Percentiles rank a stretch among this genome's conserved stretches.
These are phyloP conservation scores for Musa balbisiana DNA, from an alignment of 202 grass and related monocot species.

Conservation along the genomic window DNA sequence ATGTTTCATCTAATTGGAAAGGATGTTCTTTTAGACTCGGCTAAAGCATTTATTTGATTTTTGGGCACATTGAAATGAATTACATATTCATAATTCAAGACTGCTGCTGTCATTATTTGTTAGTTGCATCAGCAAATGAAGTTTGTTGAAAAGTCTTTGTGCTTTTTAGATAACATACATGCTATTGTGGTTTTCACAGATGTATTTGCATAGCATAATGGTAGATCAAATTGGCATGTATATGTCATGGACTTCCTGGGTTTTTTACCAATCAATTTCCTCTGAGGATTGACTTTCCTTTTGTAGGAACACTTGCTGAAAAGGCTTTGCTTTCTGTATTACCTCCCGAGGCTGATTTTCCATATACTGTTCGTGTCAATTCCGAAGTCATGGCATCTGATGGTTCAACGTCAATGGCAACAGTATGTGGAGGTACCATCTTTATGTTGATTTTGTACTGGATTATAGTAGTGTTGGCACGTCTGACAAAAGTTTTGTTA, in stretches of 20 bases:
- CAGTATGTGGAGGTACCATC: conserved; percentile 83
- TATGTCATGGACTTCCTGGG: neutral
- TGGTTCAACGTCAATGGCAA: conserved; percentile 98
- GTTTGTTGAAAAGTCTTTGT: too few relatives aligned
- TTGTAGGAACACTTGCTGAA: conserved; percentile 83
- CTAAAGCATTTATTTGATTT: too few relatives aligned
- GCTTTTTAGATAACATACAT: too few relatives aligned
- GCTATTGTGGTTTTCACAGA: too few relatives aligned
- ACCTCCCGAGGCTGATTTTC: conserved; percentile 87
- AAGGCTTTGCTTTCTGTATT: conserved; percentile 92
- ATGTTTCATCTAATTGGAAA: too few relatives aligned
- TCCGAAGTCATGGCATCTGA: conserved; percentile 98
- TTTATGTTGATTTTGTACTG: conserved; percentile 9
- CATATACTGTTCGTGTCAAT: conserved; percentile 91
- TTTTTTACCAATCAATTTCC: neutral
- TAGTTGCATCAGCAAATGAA: too few relatives aligned
- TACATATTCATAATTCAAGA: too few relatives aligned
- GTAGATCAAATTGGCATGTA: neutral
- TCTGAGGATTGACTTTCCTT: neutral
- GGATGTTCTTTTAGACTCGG: too few relatives aligned
- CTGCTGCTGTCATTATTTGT: too few relatives aligned
- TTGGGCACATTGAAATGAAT: too few relatives aligned
- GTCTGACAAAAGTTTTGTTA: neutral
- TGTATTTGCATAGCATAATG: neutral
- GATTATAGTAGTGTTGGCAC: neutral